Base-by-base conservation (phyloP, 495 filamentous ascomycete species). In the Rhizodiscina lignyota region DNA sequence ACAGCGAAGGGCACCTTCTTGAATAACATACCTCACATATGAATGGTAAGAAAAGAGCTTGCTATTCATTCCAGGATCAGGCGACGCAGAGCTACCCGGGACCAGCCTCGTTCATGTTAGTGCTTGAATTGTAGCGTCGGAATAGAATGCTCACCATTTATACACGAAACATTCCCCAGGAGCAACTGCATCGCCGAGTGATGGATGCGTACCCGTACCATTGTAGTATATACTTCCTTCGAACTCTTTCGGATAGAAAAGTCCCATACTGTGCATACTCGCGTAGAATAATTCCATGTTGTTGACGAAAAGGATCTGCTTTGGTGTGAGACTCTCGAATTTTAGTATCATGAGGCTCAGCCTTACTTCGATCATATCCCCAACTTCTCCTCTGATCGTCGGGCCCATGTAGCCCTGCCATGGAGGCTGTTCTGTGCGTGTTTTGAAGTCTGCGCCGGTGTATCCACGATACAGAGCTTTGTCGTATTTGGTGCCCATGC, bases 251-350 rank as follows among this genome's bases (percentile, higher is more conserved):
- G 26, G 26, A 30, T 44, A 51, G 2, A 36, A 32, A 4, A 51
- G 36, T 5, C 48, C 48, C 45, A 51, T 51, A 4, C 37, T 42
- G 30, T 52, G 49, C 42, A 52, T 47, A 6, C 34, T 47, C 2
- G 46, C 47, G 24, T 52, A 52, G 36, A 32, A 32, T 3, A 19
- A n/a, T 49, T 39, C 30, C 6, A 52, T 26, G 4, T 38, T 35
- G 39, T 52, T 52, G 8, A 52, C 30, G 40, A 52, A 49, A 27
- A 52, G 22, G 32, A 52, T 52, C 46, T 32, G 30, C 21, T n/a
- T n/a, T n/a, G n/a, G 12, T 11, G 16, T 12, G 2, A 2, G 3
- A 18, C 21, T 2, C 18, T 10, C 16, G 16, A 3, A 12, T 32
- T 5, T 18, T n/a, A 12, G 5, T 18, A 18, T 16, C 2, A 3